Conservation (phyloP, 2,329 filamentous ascomycete species). For the Peltaster fructicola region DNA sequence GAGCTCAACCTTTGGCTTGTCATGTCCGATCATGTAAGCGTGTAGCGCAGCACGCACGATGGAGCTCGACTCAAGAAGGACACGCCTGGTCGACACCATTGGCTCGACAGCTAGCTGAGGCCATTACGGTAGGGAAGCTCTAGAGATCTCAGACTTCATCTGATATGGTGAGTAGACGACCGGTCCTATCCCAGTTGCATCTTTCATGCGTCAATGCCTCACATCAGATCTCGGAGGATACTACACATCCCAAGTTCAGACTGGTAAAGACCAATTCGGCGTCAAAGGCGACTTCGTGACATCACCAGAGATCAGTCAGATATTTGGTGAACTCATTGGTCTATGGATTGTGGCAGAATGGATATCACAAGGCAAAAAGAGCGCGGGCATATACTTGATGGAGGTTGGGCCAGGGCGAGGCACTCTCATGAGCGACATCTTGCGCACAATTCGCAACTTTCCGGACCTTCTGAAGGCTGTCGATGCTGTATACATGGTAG, state of each 20-base stretch:
- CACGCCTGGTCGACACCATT: slow-evolving; percentile 76
- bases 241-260: slow-evolving; percentile 56
- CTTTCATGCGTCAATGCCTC: slow-evolving; percentile 97
- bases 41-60: too few relatives aligned
- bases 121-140: slow-evolving; percentile 58
- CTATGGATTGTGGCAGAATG: slow-evolving; percentile 95
- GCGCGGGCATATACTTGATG: slow-evolving; percentile 65
- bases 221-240: slow-evolving; percentile 84
- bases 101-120: slow-evolving; percentile 69
- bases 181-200: slow-evolving; percentile 76
- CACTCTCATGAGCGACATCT: slow-evolving; percentile 91
- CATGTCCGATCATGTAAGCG: too few relatives aligned
- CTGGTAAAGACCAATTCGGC: slow-evolving; percentile 76
- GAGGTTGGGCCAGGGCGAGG: slow-evolving; percentile 89
- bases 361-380: slow-evolving; percentile 70
- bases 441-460: slow-evolving; percentile 74
- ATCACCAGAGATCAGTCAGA: slow-evolving; percentile 89
- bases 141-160: slow-evolving; percentile 4
- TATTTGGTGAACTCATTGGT: slow-evolving; percentile 87
- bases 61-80: slow-evolving; percentile 20
- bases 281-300: slow-evolving; percentile 88
- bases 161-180: slow-evolving; percentile 40
- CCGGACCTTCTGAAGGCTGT: slow-evolving; percentile 58
- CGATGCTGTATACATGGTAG: slow-evolving; percentile 81
- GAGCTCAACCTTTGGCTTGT: too few relatives aligned